Evolutionary conservation across 176 grass and related monocot species (phyloP), one percentile per base, ranked within the genome.

Genomic region (Carex kokanica): DNA sequence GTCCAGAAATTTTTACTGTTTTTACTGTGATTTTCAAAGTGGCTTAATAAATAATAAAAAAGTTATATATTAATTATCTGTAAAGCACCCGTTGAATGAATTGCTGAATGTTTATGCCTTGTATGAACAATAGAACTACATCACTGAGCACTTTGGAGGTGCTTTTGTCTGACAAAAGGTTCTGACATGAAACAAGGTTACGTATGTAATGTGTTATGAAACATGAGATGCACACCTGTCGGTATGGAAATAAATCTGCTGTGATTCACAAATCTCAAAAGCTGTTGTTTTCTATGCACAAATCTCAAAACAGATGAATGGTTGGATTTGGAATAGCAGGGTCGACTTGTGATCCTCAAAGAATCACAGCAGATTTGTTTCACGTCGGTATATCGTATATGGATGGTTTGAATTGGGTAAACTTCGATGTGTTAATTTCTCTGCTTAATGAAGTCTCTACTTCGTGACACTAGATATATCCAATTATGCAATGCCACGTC

Each of bases 171-270:
- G 43, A 53, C 71, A 75, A 75, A 14, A 52, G 31, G n/a, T 25
- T 14, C 31, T 5, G 32, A 70, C 41, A 70, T 70, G 36, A 38
- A 38, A 38, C 5, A 38, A 38, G 36, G 5, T 38, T 38, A 38
- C 36, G 5, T 38, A 38, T 70, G 20, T 69, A 20, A 6, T 69
- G 34, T 20, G 34, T 40, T 18, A 41, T 82, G 31, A 49, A 64
- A 47, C 31, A 49, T 83, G 64, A 32, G 27, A 31, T 80, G 16
- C 25, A 80, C 45, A 80, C 54, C 16, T 60, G 77, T 80, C 77
- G 77, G 36, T 25, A 27, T 27, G 27, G 27, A 27, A 27, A 27
- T 27, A 27, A 27, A 1, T 27, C 27, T 27, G 27, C 27, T 27
- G 27, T 27, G 27, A 27, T 27, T 27, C 27, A 27, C 27, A 27